Evolutionary conservation across 306 rosid genomes (phyloP).

Genomic region (Morella rubra): DNA sequence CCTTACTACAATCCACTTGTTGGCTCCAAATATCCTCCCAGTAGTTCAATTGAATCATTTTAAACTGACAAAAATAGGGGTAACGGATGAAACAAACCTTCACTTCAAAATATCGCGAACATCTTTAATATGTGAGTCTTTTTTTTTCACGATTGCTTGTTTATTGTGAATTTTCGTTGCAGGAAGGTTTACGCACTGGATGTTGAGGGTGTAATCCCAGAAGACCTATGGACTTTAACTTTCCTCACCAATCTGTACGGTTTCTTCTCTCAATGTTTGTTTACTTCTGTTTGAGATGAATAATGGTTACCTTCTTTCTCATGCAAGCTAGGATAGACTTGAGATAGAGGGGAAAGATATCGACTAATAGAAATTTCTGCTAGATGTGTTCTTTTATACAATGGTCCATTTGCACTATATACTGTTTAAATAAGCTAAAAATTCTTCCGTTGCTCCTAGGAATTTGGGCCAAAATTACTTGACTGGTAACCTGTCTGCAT

Average conservation of each 20-base stretch:
- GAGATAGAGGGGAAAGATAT: background rate
- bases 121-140: background rate
- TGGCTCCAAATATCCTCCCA: background rate
- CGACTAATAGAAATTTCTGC: background rate
- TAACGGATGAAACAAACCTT: background rate
- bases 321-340: constrained; percentile 1
- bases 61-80: background rate
- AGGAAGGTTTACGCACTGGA: background rate
- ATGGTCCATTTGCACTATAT: background rate
- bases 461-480: constrained; percentile 57
- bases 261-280: constrained; percentile 13
- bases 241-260: constrained; percentile 22
- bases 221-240: background rate
- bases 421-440: constrained; percentile 2
- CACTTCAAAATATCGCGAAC: background rate
- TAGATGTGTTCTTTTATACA: background rate
- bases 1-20: background rate
- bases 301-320: background rate
- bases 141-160: background rate
- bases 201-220: background rate
- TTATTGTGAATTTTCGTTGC: background rate
- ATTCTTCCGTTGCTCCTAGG: constrained; percentile 39
- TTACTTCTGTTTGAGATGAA: background rate
- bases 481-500: constrained; percentile 61
- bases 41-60: background rate